Base-by-base conservation (phyloP, 2,329 filamentous ascomycete genomes). In the Apiospora rasikravindrae region DNA sequence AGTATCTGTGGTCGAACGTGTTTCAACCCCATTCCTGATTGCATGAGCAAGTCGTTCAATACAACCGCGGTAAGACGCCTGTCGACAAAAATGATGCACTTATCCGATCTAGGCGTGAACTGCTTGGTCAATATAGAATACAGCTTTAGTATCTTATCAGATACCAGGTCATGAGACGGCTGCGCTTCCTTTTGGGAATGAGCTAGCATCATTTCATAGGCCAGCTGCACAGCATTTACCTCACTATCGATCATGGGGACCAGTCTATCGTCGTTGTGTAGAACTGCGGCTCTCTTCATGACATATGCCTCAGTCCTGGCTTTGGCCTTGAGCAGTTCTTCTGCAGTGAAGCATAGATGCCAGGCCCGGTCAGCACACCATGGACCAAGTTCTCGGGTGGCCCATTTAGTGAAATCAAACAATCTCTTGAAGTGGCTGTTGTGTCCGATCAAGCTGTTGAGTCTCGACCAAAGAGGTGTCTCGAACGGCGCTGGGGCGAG, bases 321-420 rank as follows among this genome's bases (percentile, higher is more conserved):
- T 68, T 92, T 88, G 2, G 94, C 83, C 74, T 89, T 93, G 4
- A 85, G 84, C 0, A 89, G 82, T 72, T 92, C 88, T 3, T 90
- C 85, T 7, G 93, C 89, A 0, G 87, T 86, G 29, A 97, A 85
- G 16, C 89, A 88, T 44, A 94, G 87, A 70, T 88, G 86, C 95
- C 95, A 98, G 72, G 94, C 91, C 69, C 90, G 86, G 78, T 99
- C 95, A 0, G 94, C 91, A 76, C 93, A 94, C 96, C 96, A 98
- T 2, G 87, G 83, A 0, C 96, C 96, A 4, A 98, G 86, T 57
- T 92, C 87, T 2, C 89, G 87, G 1, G 89, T 90, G 2, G 91
- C 88, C 11, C 87, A 82, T 40, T 84, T 86, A 0, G 93, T 86
- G 74, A 88, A 92, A 2, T 82, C 78, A 42, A 95, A 91, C 0